phyloP scores from a whole-genome alignment of 441 rosid species.

The Brassica balearica region DNA sequence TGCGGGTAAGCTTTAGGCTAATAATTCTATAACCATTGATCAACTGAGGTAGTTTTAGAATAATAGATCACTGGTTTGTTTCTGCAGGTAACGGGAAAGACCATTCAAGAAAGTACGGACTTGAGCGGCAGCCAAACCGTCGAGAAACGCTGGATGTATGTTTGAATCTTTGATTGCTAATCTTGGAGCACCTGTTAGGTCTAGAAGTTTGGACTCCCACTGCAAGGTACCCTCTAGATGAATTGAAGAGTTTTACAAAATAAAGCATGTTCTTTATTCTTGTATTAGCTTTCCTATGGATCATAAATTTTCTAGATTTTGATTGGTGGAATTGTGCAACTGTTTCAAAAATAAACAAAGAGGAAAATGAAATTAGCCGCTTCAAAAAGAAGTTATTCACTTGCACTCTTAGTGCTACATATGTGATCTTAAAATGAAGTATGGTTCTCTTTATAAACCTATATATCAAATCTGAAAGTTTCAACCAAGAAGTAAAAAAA shows the following conservation, averaged over 20 bases:
- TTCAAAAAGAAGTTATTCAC: not conserved
- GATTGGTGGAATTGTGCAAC: not conserved
- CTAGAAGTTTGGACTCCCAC: not conserved
- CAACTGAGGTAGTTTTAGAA: not conserved
- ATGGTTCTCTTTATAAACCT: slow-evolving; percentile 22
- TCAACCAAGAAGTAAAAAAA: slow-evolving; percentile 2
- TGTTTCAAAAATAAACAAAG: not conserved
- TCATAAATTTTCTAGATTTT: not conserved
- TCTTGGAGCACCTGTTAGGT: not conserved
- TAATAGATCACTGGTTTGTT: not conserved
- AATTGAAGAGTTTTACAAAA: not conserved
- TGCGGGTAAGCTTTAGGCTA: not conserved
- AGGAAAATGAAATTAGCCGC: not conserved
- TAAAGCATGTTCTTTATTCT: too few relatives aligned
- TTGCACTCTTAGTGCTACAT: slow-evolving; percentile 29
- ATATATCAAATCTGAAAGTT: slow-evolving; percentile 18
- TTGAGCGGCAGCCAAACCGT: not conserved
- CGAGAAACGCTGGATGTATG: not conserved
- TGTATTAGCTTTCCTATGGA: not conserved
- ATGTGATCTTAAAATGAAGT: slow-evolving; percentile 32
- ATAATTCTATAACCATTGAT: not conserved
- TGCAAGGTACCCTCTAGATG: not conserved
- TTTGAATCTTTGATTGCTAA: not conserved
- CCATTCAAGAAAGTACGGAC: not conserved
- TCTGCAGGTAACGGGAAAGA: not conserved